Conservation (phyloP, 495 filamentous ascomycete species). For the Penicillium fimorum region DNA sequence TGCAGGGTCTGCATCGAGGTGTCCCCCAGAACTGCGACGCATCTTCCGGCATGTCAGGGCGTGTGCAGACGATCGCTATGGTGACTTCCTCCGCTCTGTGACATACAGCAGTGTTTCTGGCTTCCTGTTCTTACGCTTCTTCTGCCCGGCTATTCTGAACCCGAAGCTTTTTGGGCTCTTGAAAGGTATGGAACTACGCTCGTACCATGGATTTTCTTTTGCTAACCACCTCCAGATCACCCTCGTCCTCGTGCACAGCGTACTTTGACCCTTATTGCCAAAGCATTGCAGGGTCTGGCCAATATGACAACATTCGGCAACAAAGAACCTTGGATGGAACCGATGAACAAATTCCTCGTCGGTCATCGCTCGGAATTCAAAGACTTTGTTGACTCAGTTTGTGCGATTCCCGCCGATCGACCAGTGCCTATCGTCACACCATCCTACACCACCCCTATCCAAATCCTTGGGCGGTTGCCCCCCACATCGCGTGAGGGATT, state of each 20-base stretch:
- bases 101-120: constrained; percentile 95
- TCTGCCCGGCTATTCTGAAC: constrained; percentile 93
- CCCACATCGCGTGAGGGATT: constrained; percentile 87
- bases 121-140: constrained; percentile 93
- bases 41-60: constrained; percentile 91
- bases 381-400: constrained; percentile 81
- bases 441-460: constrained; percentile 88
- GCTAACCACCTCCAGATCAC: constrained; percentile 58
- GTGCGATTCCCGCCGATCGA: constrained; percentile 72
- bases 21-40: constrained; percentile 80
- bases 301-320: constrained; percentile 92
- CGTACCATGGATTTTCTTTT: constrained; percentile 5
- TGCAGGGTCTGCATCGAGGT: constrained; percentile 62
- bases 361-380: constrained; percentile 66
- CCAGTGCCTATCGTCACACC: constrained; percentile 66
- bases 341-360: constrained; percentile 75
- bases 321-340: constrained; percentile 98
- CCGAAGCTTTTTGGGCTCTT: constrained; percentile 94
- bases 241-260: constrained; percentile 83
- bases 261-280: constrained; percentile 89
- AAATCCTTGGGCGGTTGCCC: constrained; percentile 82
- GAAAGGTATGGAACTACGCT: constrained; percentile 52
- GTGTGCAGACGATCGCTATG: constrained; percentile 94
- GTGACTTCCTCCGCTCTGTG: constrained; percentile 90
- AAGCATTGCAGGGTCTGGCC: constrained; percentile 90